Conservation (phyloP, 2,329 filamentous ascomycete species). For the Aaosphaeria pasadenensis region DNA sequence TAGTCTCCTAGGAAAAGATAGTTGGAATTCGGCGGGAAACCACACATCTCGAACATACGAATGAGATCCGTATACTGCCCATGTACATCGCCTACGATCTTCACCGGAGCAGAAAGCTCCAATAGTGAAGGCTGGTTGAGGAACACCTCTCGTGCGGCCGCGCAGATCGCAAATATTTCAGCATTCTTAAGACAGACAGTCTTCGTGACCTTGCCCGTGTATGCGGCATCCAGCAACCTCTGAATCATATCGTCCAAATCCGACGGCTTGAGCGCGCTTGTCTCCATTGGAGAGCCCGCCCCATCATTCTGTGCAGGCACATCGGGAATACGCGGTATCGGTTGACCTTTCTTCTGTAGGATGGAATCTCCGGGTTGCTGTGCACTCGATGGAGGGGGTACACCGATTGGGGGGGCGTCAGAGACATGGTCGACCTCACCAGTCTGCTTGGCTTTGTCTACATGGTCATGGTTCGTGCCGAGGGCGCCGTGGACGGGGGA, state of each 20-base stretch:
- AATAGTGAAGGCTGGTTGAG: slow-evolving; percentile 87
- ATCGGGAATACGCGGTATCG: slow-evolving; percentile 60
- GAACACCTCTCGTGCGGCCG: slow-evolving; percentile 82
- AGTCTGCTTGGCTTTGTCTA: slow-evolving; percentile 75
- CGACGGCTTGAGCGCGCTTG: slow-evolving; percentile 86
- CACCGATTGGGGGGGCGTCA: slow-evolving; percentile 75
- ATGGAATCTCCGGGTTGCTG: slow-evolving; percentile 85
- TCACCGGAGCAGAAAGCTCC: slow-evolving; percentile 90
- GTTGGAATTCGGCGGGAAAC: slow-evolving; percentile 87
- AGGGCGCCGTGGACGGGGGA: slow-evolving; percentile 79
- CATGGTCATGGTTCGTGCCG: slow-evolving; percentile 70
- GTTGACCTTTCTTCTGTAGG: slow-evolving; percentile 74
- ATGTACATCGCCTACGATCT: slow-evolving; percentile 96
- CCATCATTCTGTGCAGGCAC: slow-evolving; percentile 48
- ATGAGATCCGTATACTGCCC: slow-evolving; percentile 96
- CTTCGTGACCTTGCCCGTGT: slow-evolving; percentile 96
- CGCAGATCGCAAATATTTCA: slow-evolving; percentile 91
- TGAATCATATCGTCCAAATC: slow-evolving; percentile 98
- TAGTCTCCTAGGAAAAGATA: slow-evolving; percentile 95
- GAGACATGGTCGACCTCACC: slow-evolving; percentile 95
- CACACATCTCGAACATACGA: slow-evolving; percentile 97
- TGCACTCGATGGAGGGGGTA: slow-evolving; percentile 51
- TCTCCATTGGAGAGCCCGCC: slow-evolving; percentile 65
- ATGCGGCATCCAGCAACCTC: slow-evolving; percentile 87
- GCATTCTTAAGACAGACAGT: slow-evolving; percentile 96